Percentiles rank a stretch among this genome's conserved stretches.
Conservation (phyloP, 2,329 filamentous ascomycete species). For the Cryphonectria naterciae region DNA sequence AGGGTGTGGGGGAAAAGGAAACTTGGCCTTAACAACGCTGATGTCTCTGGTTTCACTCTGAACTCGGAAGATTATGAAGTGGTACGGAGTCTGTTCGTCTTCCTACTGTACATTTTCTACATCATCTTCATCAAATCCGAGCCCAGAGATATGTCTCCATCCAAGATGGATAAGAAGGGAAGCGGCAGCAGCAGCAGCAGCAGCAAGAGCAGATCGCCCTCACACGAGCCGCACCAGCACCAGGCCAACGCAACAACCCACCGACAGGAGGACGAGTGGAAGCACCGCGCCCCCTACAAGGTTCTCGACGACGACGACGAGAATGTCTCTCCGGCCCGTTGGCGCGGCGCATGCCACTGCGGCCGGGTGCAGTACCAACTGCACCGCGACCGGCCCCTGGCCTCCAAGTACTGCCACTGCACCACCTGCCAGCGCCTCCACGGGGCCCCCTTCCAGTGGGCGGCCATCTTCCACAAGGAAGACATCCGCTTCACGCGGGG, state of each 20-base stretch:
- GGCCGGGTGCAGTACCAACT: slow-evolving; percentile 75
- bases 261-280: slow-evolving; percentile 36
- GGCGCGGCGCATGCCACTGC: slow-evolving; percentile 67
- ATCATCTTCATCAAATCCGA: not conserved
- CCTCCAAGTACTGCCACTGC: slow-evolving; percentile 84
- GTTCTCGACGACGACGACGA: slow-evolving; percentile 34
- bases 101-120: not conserved
- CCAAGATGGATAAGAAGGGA: not conserved
- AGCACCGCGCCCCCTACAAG: slow-evolving; percentile 34
- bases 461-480: slow-evolving; percentile 81
- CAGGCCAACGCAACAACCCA: slow-evolving; percentile 33
- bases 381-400: slow-evolving; percentile 69
- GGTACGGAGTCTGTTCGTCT: not conserved
- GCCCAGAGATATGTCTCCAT: slow-evolving; percentile 1
- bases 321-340: slow-evolving; percentile 32
- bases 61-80: not conserved
- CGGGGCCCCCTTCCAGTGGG: slow-evolving; percentile 87
- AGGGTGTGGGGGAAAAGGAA: too few relatives aligned
- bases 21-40: too few relatives aligned
- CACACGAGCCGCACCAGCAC: slow-evolving; percentile 34
- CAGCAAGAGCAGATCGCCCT: slow-evolving; percentile 12
- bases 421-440: slow-evolving; percentile 79
- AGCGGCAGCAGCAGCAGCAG: slow-evolving; percentile 15
- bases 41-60: too few relatives aligned
- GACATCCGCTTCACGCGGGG: slow-evolving; percentile 72